phyloP scores from a whole-genome alignment of 164 flowering plant species.

The Berberis thunbergii region DNA sequence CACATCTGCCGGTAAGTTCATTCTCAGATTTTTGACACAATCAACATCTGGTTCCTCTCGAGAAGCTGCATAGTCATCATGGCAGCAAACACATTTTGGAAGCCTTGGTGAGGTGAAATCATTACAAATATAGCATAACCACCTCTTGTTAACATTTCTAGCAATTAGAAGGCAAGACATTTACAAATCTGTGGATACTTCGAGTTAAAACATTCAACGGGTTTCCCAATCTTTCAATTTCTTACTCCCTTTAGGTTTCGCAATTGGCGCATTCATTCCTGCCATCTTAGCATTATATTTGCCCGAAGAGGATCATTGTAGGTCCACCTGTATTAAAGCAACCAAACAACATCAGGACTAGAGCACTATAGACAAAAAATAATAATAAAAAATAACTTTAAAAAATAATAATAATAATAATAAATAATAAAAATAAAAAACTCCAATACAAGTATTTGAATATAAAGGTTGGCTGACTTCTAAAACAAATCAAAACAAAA shows the following conservation, averaged over 20 bases:
- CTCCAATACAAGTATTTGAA: background rate
- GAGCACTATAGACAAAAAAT: background rate
- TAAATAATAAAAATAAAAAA: too few relatives aligned
- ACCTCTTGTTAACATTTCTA: too few relatives aligned
- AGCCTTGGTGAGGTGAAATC: too few relatives aligned
- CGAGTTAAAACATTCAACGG: background rate
- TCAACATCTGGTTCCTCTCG: too few relatives aligned
- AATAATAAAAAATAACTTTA: background rate
- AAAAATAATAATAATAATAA: background rate
- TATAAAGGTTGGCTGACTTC: background rate
- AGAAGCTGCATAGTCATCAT: too few relatives aligned
- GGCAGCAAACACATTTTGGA: too few relatives aligned
- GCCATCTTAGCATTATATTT: slow-evolving; percentile 88
- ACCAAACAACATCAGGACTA: background rate
- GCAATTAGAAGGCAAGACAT: too few relatives aligned
- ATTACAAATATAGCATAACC: too few relatives aligned
- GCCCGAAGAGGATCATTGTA: slow-evolving; percentile 78
- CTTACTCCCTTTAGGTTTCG: slow-evolving; percentile 87
- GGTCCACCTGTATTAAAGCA: slow-evolving; percentile 55
- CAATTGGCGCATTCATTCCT: slow-evolving; percentile 66
- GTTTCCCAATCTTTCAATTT: slow-evolving; percentile 70
- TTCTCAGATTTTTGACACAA: too few relatives aligned
- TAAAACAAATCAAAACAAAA: too few relatives aligned
- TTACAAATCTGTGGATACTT: too few relatives aligned
- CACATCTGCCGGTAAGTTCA: too few relatives aligned